phyloP scores from a whole-genome alignment of 768 basidiomycete species.

The Macrocybe gigantea region DNA sequence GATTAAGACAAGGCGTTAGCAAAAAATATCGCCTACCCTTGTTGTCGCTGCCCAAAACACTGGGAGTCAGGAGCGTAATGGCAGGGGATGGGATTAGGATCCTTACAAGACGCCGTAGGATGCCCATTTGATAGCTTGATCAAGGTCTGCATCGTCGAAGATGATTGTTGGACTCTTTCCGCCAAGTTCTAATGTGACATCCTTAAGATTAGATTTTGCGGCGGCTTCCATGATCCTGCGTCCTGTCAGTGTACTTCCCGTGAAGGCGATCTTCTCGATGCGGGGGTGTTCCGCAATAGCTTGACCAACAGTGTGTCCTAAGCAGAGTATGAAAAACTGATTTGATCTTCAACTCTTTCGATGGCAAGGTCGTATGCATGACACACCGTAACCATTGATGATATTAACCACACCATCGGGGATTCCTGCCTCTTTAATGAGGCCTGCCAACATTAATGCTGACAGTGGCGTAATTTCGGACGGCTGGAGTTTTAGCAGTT shows the following conservation, averaged over 20 bases:
- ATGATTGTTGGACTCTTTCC: constrained; percentile 69
- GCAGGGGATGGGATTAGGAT: background rate
- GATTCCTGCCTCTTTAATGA: constrained; percentile 61
- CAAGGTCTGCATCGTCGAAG: constrained; percentile 67
- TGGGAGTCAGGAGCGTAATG: background rate
- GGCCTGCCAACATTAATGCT: constrained; percentile 39
- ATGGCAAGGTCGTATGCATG: background rate
- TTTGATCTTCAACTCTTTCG: constrained; percentile 30
- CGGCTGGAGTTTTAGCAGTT: constrained; percentile 28
- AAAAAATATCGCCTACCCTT: constrained; percentile 15
- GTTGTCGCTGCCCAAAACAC: constrained; percentile 7
- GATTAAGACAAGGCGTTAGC: background rate
- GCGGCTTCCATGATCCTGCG: constrained; percentile 75
- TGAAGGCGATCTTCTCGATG: constrained; percentile 75
- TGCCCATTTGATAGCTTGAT: background rate
- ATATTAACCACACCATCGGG: constrained; percentile 68
- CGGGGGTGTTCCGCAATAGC: constrained; percentile 53
- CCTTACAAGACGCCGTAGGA: background rate
- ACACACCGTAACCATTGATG: constrained; percentile 47
- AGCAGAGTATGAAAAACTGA: constrained; percentile 38
- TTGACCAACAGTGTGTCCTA: constrained; percentile 48
- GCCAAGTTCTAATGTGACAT: constrained; percentile 75
- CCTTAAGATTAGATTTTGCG: constrained; percentile 77
- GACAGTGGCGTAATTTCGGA: constrained; percentile 61
- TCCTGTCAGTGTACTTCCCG: constrained; percentile 75